Base-by-base conservation (phyloP, 2,329 filamentous ascomycete genomes). In the Nemania bipapillata region DNA sequence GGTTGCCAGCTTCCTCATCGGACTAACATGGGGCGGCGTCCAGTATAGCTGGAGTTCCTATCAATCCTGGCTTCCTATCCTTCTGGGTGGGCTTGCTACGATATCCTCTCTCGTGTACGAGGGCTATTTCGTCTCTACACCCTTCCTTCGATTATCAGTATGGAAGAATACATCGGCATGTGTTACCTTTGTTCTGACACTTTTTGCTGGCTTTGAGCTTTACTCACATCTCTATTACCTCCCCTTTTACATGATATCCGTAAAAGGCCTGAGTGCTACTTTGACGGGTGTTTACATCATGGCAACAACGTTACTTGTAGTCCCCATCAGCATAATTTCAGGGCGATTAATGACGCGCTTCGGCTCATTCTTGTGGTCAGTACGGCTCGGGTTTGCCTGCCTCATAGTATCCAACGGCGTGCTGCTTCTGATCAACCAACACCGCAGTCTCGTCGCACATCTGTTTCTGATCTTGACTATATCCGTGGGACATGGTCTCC, bases 11-110 rank as follows among this genome's bases (percentile, higher is more conserved):
- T 83, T 86, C 72, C 75, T 86, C 64, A 81, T 84, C 28, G 84
- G 81, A 3, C 74, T 86, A 66, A 83, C 85, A 69, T 86, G 84
- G 84, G 85, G 84, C 8, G 74, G 78, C 1, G 59, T 74, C 11
- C 69, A 72, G 54, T 75, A 75, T 35, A 50, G 66, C 2, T 76
- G 84, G 84, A 62, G 81, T 80, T 73, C 80, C 78, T 79, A 80
- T 80, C 76, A 68, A 74, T 68, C 56, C 32, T 57, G 60, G 50
- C 35, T 61, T 12, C 64, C 63, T 20, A 65, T 71, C 24, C 20
- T 73, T 17, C 24, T 65, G n/a, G 75, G 76, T 2, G 66, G 68
- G 12, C 55, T 70, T n/a, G 67, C 64, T 4, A 60, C 74, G 9
- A 64, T 74, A 17, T 49, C 35, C 2, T 69, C 72, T 11, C 61